These are phyloP conservation scores for Colletotrichum tanaceti DNA, from an alignment of 2,329 filamentous ascomycete species.

Conservation along the genomic window DNA sequence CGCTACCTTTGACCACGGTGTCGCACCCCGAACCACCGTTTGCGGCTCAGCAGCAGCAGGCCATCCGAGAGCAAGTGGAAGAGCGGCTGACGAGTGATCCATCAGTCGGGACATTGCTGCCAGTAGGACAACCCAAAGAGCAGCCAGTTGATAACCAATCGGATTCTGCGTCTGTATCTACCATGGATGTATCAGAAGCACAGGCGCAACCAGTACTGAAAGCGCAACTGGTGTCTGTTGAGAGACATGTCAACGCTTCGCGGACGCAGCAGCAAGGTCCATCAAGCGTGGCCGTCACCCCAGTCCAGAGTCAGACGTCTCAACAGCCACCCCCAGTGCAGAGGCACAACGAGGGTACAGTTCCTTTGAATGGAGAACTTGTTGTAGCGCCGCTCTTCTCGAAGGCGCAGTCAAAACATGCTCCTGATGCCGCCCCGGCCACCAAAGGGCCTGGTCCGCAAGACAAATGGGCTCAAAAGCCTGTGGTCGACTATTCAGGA, in stretches of 20 bases:
- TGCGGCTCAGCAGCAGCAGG: not conserved
- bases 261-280: not conserved
- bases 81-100: not conserved
- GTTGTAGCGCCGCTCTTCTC: conserved; percentile 36
- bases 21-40: not conserved
- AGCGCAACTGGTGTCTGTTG: conserved; percentile 40
- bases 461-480: conserved; percentile 44
- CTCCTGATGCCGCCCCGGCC: not conserved
- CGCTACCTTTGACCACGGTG: not conserved
- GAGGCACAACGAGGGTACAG: not conserved
- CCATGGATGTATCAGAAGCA: conserved; percentile 43
- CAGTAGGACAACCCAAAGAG: not conserved
- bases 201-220: conserved; percentile 43
- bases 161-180: conserved; percentile 43
- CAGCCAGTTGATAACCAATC: conserved; percentile 23
- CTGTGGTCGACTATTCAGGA: conserved; percentile 47
- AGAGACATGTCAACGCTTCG: not conserved
- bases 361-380: not conserved
- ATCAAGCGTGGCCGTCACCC: no score
- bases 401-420: not conserved
- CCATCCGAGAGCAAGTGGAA: not conserved
- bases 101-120: not conserved
- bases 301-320: not conserved
- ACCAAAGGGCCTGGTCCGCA: not conserved
- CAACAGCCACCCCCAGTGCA: not conserved